A percentile compares a stretch with the other conserved stretches of the same genome.
phyloP scores from a whole-genome alignment of 2,329 filamentous ascomycete genomes.

The Fusarium continuum region DNA sequence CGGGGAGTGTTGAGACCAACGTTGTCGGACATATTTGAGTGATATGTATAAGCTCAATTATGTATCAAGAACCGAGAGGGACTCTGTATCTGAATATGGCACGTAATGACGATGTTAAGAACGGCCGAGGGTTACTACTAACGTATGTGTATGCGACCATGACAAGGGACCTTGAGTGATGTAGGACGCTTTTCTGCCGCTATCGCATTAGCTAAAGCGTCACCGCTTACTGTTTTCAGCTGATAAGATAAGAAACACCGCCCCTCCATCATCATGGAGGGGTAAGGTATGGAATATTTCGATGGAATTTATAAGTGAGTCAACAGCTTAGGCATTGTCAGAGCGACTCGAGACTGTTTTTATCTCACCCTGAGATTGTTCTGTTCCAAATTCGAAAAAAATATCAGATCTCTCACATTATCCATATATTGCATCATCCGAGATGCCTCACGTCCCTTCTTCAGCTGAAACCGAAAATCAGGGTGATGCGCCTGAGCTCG shows the following conservation, averaged over 20 bases:
- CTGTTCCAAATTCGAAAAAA: background rate
- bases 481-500: constrained; percentile 51
- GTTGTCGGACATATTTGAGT: constrained; percentile 83
- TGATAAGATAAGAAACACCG: constrained; percentile 28
- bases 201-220: background rate
- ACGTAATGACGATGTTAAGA: background rate
- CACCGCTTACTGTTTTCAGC: constrained; percentile 10
- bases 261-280: constrained; percentile 34
- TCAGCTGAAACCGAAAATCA: constrained; percentile 7
- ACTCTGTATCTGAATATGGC: background rate
- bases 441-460: constrained; percentile 50
- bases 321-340: constrained; percentile 12
- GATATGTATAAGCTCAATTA: background rate
- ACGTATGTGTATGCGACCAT: constrained; percentile 7
- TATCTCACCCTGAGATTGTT: background rate
- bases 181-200: constrained; percentile 22
- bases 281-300: constrained; percentile 33
- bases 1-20: constrained; percentile 94
- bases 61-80: background rate
- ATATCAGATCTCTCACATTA: background rate
- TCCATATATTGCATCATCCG: background rate
- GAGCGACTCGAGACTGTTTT: background rate
- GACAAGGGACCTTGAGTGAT: constrained; percentile 27
- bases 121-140: constrained; percentile 3
- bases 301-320: constrained; percentile 37